Evolutionary conservation across 352 stramenopile species (phyloP), one percentile per base, ranked within the genome.

Genomic region (Phytopythium sindhum): DNA sequence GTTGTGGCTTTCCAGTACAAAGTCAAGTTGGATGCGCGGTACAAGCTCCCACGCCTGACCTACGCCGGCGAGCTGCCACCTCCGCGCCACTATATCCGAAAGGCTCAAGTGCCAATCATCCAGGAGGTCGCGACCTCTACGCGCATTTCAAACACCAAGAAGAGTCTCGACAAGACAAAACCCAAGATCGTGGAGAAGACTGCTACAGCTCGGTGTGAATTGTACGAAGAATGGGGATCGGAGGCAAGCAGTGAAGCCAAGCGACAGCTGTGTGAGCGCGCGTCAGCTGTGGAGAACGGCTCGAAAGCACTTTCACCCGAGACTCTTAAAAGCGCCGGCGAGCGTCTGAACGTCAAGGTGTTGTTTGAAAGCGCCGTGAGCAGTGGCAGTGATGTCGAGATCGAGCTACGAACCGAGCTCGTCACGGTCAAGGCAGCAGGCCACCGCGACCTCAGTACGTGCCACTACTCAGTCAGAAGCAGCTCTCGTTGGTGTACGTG

Each of bases 11-110:
- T 35, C 19, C 19, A 31, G 80, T 91, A 94, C 67, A 88, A 92
- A 63, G 75, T 91, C 57, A 80, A 91, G 63, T 64, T 94, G 9
- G 81, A 91, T 26, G 62, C 73, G 51, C 80, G 84, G 31, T 94
- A 90, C 65, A 91, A 94, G 65, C 65, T 94, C n/a, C 84, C 84
- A 2, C 75, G 81, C 8, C 69, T 94, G 33, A 74, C 68, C 26
- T 94, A 94, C 55, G 70, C 78, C 26, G 86, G 86, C 19, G 60
- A 78, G 7, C 58, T 93, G 42, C 84, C 86, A 8, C 85, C 85
- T 1, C 77, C 77, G 14, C 87, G 86, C 52, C 86, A 94, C 66
- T 93, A 91, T 65, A 93, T 94, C 56, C 74, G 86, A 17, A 92
- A 93, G 65, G 68, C 65, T 7, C 78, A 90, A 52, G 62, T 73